Evolutionary conservation across 306 rosid species (phyloP).

Genomic region (Gastrolobium bilobum): DNA sequence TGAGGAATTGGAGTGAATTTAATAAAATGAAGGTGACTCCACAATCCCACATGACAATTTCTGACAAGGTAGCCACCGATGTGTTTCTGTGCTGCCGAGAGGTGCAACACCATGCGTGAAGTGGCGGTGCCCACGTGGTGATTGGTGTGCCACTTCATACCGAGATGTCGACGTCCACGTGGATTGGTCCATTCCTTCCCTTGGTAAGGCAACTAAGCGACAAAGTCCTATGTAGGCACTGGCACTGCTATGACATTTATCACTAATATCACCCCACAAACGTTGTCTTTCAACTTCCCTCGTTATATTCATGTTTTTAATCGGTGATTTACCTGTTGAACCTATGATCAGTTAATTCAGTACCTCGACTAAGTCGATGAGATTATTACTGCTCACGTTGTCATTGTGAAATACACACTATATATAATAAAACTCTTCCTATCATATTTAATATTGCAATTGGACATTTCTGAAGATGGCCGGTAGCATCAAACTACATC

Average conservation of each 20-base stretch:
- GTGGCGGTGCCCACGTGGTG: conserved; percentile 56
- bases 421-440: not conserved
- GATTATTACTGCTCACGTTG: not conserved
- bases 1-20: not conserved
- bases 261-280: conserved; percentile 30
- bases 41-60: conserved; percentile 38
- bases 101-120: conserved; percentile 52
- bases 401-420: not conserved
- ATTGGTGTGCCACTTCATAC: conserved; percentile 47
- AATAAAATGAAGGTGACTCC: conserved; percentile 5
- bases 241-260: conserved; percentile 33
- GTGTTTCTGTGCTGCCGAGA: conserved; percentile 50
- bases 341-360: no score
- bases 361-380: no score
- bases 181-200: conserved; percentile 48
- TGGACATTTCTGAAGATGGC: not conserved
- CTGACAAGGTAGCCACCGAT: conserved; percentile 51
- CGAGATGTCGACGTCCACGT: conserved; percentile 62
- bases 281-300: conserved; percentile 47
- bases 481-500: conserved; percentile 21
- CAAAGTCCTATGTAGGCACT: conserved; percentile 43
- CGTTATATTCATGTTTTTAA: no score
- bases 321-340: no score
- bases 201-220: conserved; percentile 38
- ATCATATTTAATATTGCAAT: not conserved